Percentiles rank a stretch among this genome's conserved stretches.
phyloP scores from a whole-genome alignment of 2,329 filamentous ascomycete species.

The Colletotrichum sansevieriae region DNA sequence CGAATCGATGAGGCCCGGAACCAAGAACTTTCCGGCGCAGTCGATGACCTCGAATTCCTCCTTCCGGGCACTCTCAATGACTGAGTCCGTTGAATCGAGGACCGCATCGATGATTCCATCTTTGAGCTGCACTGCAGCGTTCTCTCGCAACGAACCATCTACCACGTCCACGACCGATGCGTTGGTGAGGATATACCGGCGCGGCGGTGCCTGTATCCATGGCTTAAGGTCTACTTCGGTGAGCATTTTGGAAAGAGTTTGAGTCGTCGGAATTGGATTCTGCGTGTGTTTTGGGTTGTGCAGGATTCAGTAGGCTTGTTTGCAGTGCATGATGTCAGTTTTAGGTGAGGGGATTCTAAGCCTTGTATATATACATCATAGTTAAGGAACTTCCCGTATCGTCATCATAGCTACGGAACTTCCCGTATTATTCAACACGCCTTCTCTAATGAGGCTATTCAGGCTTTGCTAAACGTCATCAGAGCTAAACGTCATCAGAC shows the following conservation, averaged over 20 bases:
- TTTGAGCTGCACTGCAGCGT: constrained; percentile 51
- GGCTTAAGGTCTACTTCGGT: constrained; percentile 49
- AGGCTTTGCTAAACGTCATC: too few species aligned
- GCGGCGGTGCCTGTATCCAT: constrained; percentile 50
- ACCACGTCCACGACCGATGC: constrained; percentile 59
- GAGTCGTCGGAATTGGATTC: too few species aligned
- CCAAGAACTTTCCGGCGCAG: constrained; percentile 45
- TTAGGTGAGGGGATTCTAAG: too few species aligned
- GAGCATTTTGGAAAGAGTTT: constrained; percentile 40
- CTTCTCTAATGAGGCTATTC: too few species aligned
- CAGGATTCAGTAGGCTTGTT: too few species aligned
- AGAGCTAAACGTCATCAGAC: too few species aligned
- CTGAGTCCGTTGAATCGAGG: constrained; percentile 13
- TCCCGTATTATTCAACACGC: too few species aligned
- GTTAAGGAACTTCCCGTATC: too few species aligned
- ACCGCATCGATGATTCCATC: constrained; percentile 52
- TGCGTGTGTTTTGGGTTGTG: too few species aligned
- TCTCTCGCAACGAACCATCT: constrained; percentile 49
- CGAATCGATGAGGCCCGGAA: constrained; percentile 49
- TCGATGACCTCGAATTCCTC: constrained; percentile 47
- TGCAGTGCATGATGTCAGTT: too few species aligned
- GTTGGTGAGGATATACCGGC: constrained; percentile 55
- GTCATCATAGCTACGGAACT: too few species aligned
- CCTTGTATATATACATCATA: too few species aligned
- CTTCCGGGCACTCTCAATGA: constrained; percentile 21